Percentiles rank a stretch among this genome's conserved stretches.
These are phyloP conservation scores for Apiotrichum sp. DNA, from an alignment of 1,284 basidiomycete species.

Conservation along the genomic window DNA sequence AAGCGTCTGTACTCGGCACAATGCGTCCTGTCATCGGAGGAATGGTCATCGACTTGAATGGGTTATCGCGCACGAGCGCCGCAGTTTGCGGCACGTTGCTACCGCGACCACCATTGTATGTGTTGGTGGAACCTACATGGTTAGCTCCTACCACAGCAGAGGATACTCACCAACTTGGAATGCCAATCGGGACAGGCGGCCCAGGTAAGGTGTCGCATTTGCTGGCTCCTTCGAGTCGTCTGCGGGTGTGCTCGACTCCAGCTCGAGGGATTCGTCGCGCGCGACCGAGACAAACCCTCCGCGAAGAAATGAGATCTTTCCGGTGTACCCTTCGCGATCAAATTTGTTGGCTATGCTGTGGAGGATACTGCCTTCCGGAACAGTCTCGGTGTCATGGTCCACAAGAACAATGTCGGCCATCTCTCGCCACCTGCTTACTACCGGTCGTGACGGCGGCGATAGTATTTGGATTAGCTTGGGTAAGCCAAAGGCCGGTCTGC, in stretches of 20 bases:
- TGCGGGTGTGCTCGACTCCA: background rate
- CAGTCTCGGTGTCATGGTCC: conserved; percentile 63
- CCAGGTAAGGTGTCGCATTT: background rate
- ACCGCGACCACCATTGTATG: background rate
- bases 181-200: conserved; percentile 28
- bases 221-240: background rate
- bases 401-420: conserved; percentile 69
- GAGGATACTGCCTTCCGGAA: conserved; percentile 64
- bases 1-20: background rate
- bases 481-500: conserved; percentile 74
- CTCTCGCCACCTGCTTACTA: conserved; percentile 51
- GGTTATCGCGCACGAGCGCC: background rate
- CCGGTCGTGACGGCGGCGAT: conserved; percentile 54
- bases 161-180: conserved; percentile 32
- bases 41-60: conserved; percentile 6
- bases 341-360: conserved; percentile 80
- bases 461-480: conserved; percentile 70
- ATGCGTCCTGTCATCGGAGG: background rate
- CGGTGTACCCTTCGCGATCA: conserved; percentile 59
- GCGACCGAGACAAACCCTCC: conserved; percentile 63
- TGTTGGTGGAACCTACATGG: background rate
- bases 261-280: conserved; percentile 8
- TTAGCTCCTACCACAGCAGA: background rate
- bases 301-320: conserved; percentile 65
- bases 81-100: background rate